phyloP scores from a whole-genome alignment of 1,284 basidiomycete species.

The Ganoderma boninense region DNA sequence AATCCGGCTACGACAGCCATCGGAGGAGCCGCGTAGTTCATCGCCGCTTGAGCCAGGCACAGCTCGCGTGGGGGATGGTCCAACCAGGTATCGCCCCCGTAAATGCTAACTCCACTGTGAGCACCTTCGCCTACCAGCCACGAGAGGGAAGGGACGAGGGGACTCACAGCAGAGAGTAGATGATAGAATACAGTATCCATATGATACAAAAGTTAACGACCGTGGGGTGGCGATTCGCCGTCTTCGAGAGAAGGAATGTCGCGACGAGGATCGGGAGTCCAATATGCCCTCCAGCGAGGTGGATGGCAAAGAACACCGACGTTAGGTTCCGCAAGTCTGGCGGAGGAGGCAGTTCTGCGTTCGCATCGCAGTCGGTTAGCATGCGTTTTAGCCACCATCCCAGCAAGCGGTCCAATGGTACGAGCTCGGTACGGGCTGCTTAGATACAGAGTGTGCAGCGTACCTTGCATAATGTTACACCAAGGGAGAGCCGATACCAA shows the following conservation, averaged over 20 bases:
- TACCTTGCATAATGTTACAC: conserved; percentile 23
- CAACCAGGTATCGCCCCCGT: conserved; percentile 41
- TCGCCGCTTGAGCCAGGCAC: conserved; percentile 58
- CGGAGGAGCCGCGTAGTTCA: conserved; percentile 60
- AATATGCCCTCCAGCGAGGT: conserved; percentile 43
- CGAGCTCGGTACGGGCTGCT: neutral
- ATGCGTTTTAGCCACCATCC: neutral
- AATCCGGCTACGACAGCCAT: conserved; percentile 60
- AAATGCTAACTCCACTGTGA: conserved; percentile 42
- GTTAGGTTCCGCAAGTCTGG: conserved; percentile 27
- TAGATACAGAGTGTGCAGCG: neutral
- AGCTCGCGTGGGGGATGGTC: conserved; percentile 37
- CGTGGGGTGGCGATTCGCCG: conserved; percentile 38
- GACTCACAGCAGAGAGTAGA: conserved; percentile 59
- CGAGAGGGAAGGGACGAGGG: neutral
- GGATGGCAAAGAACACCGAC: conserved; percentile 36
- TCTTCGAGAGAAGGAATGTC: conserved; percentile 41
- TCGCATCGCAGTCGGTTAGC: conserved; percentile 9
- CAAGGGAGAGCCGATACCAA: neutral
- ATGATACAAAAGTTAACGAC: conserved; percentile 52
- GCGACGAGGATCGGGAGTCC: conserved; percentile 43
- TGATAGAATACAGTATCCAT: conserved; percentile 62
- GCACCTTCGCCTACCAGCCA: neutral
- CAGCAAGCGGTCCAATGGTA: neutral
- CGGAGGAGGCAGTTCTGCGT: conserved; percentile 23